Evolutionary conservation across 371 early-diverging fungal species (phyloP), one percentile per base, ranked within the genome.

Genomic region (Mortierella sp.): DNA sequence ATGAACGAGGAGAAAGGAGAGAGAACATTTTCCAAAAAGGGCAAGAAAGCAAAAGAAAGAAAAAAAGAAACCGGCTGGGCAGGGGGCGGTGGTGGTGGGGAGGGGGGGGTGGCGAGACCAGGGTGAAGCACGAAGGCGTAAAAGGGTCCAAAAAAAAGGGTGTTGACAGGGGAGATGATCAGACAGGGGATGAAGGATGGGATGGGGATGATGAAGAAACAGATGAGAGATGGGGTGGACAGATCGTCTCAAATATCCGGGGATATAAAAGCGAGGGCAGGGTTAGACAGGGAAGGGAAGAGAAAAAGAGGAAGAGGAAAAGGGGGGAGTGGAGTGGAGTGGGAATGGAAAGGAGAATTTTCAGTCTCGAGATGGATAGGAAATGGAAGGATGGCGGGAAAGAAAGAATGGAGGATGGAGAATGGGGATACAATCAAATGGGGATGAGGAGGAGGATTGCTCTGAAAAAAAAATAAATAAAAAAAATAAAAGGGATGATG

Each of bases 171-270:
- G 15, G 25, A 48, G 46, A 21, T 11, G 48, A 4, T 16, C 16
- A 30, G 57, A 57, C 14, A 57, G 25, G 57, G 57, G 57, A n/a
- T 44, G 45, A 44, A 48, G 55, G 57, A 44, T 57, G 28, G 62
- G 28, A 51, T 37, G 19, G 47, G 45, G n/a, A 43, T 15, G 45
- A 29, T 19, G 30, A 37, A 46, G 18, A 64, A 44, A 45, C 15
- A 45, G 7, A n/a, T 19, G 57, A 2, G 57, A 19, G 66, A 23
- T 23, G 2, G 52, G 25, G 30, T 37, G 30, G 6, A n/a, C n/a
- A n/a, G n/a, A n/a, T n/a, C n/a, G n/a, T n/a, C n/a, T n/a, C n/a
- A n/a, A n/a, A n/a, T n/a, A n/a, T n/a, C n/a, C n/a, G n/a, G n/a
- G n/a, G n/a, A n/a, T n/a, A n/a, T n/a, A n/a, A n/a, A n/a, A n/a